Evolutionary conservation across 495 filamentous ascomycete genomes (phyloP).

Genomic region (Parachaetomium inaequale): DNA sequence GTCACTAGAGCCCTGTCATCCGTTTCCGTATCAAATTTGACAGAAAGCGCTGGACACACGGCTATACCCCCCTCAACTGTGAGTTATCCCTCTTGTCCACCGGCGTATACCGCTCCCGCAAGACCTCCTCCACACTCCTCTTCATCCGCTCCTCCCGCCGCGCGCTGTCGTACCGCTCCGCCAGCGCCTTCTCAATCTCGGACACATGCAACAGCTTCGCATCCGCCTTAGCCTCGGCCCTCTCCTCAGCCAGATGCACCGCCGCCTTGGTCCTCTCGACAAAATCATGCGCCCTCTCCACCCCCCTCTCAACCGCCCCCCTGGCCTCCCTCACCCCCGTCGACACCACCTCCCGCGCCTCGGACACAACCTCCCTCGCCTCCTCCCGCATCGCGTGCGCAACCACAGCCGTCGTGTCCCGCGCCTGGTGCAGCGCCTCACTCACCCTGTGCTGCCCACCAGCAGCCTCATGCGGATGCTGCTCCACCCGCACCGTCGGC

Average conservation of each 20-base stretch:
- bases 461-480: constrained; percentile 3
- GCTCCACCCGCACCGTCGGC: constrained; percentile 25
- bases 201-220: constrained; percentile 33
- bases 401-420: constrained; percentile 5
- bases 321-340: constrained; percentile 32
- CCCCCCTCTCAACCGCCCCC: constrained; percentile 23
- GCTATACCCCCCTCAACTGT: constrained; percentile 21
- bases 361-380: constrained; percentile 17
- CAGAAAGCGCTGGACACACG: not conserved
- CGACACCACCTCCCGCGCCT: constrained; percentile 25
- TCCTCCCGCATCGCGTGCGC: constrained; percentile 21
- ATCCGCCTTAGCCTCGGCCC: constrained; percentile 26
- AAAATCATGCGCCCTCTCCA: constrained; percentile 30
- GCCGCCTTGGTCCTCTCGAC: constrained; percentile 27
- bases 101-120: constrained; percentile 48
- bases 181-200: constrained; percentile 44
- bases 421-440: constrained; percentile 3
- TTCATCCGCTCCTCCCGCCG: constrained; percentile 27
- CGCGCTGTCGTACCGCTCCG: constrained; percentile 43
- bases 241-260: constrained; percentile 29
- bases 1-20: no score
- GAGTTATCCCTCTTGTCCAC: constrained; percentile 41
- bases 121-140: constrained; percentile 42
- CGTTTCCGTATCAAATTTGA: no score
- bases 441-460: constrained; percentile 24